Evolutionary conservation across 768 basidiomycete genomes (phyloP), one percentile per base, ranked within the genome.

Genomic region (Albatrellus ellisii): DNA sequence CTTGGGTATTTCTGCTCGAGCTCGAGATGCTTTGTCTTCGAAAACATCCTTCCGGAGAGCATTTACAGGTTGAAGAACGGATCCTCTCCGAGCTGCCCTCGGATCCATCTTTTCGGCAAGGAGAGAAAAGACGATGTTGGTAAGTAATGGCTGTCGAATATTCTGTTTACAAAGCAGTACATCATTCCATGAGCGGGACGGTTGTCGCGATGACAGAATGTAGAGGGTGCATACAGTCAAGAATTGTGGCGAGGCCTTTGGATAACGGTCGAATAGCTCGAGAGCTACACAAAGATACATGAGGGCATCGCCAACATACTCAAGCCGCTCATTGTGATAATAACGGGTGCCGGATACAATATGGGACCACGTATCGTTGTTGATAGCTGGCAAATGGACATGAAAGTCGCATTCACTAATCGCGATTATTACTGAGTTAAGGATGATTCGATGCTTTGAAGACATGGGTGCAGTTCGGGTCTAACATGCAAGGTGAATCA

Each of bases 301-400:
- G 41, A 67, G 54, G 22, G 66, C 63, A 42, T 70, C 69, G 4
- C 69, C 70, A 10, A 70, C 47, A 50, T 68, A 70, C 50, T 72
- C 70, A 35, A 69, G 43, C 21, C 67, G 59, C 26, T 70, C 63
- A 51, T 62, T 60, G 50, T 61, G 59, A 21, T 37, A 14, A 6
- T 25, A 21, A 15, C 18, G 11, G 40, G 25, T 14, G 22, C 42
- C 32, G 48, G 36, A 25, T 22, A 55, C 40, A n/a, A 64, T 48
- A 26, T 42, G 47, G 31, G 52, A 40, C 62, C 62, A 64, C 26
- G 54, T 46, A 12, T 20, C 25, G 25, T 54, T 44, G n/a, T 57
- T 59, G 20, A 66, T 52, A 2, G 39, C 46, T 14, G 63, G 64
- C 10, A 68, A 57, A n/a, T 50, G 39, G 35, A 61, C 61, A 12